Base-by-base conservation (phyloP, 1,284 basidiomycete genomes). In the Papiliotrema nemorosa region DNA sequence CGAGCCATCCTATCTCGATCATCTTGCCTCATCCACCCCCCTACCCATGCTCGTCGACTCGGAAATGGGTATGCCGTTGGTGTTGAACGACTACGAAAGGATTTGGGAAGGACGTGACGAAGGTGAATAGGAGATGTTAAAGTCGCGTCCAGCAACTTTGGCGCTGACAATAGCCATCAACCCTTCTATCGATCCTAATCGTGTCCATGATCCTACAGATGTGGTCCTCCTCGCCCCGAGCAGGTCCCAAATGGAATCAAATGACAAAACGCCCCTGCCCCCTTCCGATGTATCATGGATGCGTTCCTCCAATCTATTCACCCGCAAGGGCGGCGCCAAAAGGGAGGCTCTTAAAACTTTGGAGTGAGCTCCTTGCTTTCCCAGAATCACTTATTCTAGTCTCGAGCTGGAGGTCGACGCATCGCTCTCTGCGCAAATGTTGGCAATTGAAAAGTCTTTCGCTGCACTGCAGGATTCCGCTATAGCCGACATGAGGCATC, bases 21-120 rank as follows among this genome's bases (percentile, higher is more conserved):
- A 84, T 18, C 77, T 96, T 37, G 86, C 87, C 1, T 83, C 85
- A 44, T 87, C 88, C 41, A 83, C 84, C 5, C 85, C 86, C 0
- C 71, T 94, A 10, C 90, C 92, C 0, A 90, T 97, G 88, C 85
- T 96, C 53, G 85, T 94, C 1, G 92, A 97, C 64, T 87, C 88
- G 1, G 92, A 97, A 70, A 86, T 86, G 64, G 92, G 92, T 1
- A 93, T 97, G 90, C 90, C 91, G 0, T 75, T 97, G 21, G 88
- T 96, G 67, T 74, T 94, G 43, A 85, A 87, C 21, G 80, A 81
- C 53, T 92, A 84, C 79, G 85, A 87, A 43, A 86, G 83, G 31
- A 74, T 90, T 18, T 90, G 90, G 88, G 85, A 87, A 47, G 86
- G 88, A 40, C 80, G 85, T 63, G 84, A 87, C 70, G 79, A 81